Evolutionary conservation across 495 filamentous ascomycete genomes (phyloP).

Genomic region (Penicillium verhagenii): DNA sequence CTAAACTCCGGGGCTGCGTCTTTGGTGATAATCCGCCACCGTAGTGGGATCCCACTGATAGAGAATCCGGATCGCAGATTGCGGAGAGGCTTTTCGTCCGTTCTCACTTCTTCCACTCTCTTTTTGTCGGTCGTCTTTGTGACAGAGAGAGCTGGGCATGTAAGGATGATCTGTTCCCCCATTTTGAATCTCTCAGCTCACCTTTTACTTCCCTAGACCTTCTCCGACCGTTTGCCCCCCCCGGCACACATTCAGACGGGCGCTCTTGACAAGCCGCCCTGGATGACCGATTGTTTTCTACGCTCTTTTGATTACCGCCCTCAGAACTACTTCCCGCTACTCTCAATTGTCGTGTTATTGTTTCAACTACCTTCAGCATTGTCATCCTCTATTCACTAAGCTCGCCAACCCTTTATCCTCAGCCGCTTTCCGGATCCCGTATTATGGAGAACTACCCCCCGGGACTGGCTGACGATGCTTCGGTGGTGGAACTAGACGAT

Average conservation of each 20-base stretch:
- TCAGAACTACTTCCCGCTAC: background rate
- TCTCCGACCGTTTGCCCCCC: slow-evolving; percentile 24
- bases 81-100: slow-evolving; percentile 30
- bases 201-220: background rate
- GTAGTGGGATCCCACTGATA: slow-evolving; percentile 39
- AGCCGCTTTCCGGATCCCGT: background rate
- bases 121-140: slow-evolving; percentile 21
- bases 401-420: slow-evolving; percentile 50
- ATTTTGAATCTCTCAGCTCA: background rate
- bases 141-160: slow-evolving; percentile 23
- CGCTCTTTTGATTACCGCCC: slow-evolving; percentile 28
- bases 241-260: slow-evolving; percentile 22
- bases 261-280: slow-evolving; percentile 12
- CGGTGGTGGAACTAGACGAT: slow-evolving; percentile 73
- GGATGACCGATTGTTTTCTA: slow-evolving; percentile 29
- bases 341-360: slow-evolving; percentile 3
- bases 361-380: slow-evolving; percentile 2
- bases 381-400: background rate
- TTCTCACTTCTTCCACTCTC: slow-evolving; percentile 23
- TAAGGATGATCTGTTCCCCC: background rate
- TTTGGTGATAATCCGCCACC: slow-evolving; percentile 29
- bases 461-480: slow-evolving; percentile 61
- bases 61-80: slow-evolving; percentile 30
- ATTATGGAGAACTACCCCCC: slow-evolving; percentile 46
- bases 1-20: slow-evolving; percentile 34